Base-by-base conservation (phyloP, 2,329 filamentous ascomycete genomes). In the Cercospora janseana region DNA sequence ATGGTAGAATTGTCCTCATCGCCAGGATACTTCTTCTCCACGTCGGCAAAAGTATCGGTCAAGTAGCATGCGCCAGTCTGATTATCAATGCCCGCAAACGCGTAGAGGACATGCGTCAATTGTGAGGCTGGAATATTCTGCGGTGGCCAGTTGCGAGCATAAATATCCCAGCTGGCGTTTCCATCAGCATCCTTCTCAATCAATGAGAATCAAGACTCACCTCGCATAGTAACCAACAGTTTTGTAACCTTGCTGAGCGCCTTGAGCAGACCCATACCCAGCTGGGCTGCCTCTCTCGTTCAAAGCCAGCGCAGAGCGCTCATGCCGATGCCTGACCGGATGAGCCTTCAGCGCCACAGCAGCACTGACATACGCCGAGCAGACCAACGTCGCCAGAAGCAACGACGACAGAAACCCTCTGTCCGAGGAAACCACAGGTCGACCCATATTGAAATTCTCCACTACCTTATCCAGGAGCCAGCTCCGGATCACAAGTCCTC, bases 51-150 rank as follows among this genome's bases (percentile, higher is more conserved):
- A 1, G 74, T 71, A 60, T 92, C 87, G 1, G 79, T 82, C 2
- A 87, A 74, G 64, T 76, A 79, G 7, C 92, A 88, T 71, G 93
- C 87, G 46, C 91, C 91, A 26, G 79, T 82, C 2, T 91, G 86
- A 5, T 83, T 77, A 7, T 81, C 79, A 55, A 95, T 81, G 66
- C 95, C 93, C 63, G 88, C 91, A 70, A 96, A 96, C 10, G 90
- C 79, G 63, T 95, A 96, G 13, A 95, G 80, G 4, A 96, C 72
- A 64, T 97, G 92, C 0, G 91, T 96, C 35, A 96, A 79, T 43
- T 87, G 85, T 46, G 89, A 79, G 4, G 78, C 81, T 0, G 87
- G 87, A 9, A 96, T 78, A 65, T 94, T 82, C 64, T 93, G 85
- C 0, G 90, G 89, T 10, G 82, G 79, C 67, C 91, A 86, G 62